These are phyloP conservation scores for Phytophthora pseudosyringae DNA, from an alignment of 352 stramenopile genomes.

Conservation along the genomic window DNA sequence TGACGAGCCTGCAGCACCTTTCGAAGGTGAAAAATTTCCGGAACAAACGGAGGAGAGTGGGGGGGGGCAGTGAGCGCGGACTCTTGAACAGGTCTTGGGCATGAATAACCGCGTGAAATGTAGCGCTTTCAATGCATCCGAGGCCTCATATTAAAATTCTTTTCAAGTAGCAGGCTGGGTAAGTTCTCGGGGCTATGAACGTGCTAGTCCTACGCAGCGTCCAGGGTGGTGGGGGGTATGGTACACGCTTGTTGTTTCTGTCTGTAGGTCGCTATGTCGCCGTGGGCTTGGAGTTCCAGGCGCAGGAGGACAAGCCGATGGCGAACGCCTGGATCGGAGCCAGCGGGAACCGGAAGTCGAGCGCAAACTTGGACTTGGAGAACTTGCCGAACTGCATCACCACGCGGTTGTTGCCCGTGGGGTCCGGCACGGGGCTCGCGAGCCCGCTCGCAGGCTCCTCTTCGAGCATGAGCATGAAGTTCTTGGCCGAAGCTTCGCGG, in stretches of 20 bases:
- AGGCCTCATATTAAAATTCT: conserved; percentile 1
- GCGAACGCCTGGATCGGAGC: conserved; percentile 88
- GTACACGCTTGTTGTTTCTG: conserved; percentile 17
- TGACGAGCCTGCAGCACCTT: not conserved
- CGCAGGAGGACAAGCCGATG: conserved; percentile 85
- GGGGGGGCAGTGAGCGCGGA: not conserved
- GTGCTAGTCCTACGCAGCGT: no score
- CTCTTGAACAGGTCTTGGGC: not conserved
- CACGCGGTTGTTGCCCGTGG: conserved; percentile 58
- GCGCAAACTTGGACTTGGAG: conserved; percentile 85
- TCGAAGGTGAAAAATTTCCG: not conserved
- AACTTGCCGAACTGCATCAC: conserved; percentile 92
- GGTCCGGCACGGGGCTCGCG: conserved; percentile 31
- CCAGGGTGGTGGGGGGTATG: conserved; percentile 6
- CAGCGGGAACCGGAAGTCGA: conserved; percentile 89
- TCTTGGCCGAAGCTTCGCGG: conserved; percentile 89
- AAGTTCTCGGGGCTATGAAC: not conserved
- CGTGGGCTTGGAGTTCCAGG: conserved; percentile 72
- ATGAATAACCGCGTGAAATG: not conserved
- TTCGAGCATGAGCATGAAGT: conserved; percentile 90
- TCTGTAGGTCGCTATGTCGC: conserved; percentile 13
- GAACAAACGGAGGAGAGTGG: not conserved
- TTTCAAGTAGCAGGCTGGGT: conserved; percentile 14
- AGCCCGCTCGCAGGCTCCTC: conserved; percentile 50
- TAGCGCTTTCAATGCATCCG: not conserved